Percentiles rank a stretch among this genome's conserved stretches.
Conservation (phyloP, 192 early-diverging fungal genomes). For the Coemansia sp. region DNA sequence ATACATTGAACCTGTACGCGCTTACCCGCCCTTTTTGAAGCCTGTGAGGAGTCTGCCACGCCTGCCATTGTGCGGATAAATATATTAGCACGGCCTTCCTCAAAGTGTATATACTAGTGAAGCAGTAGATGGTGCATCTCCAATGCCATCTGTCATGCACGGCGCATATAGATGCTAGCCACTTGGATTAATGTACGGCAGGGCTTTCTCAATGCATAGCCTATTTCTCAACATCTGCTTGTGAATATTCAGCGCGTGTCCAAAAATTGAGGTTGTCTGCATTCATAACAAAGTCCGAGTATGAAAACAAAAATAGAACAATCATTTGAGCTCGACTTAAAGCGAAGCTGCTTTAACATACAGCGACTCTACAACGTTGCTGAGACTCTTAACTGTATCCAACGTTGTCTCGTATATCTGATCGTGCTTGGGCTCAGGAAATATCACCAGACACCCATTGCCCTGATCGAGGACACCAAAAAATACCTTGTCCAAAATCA, state of each 20-base stretch:
- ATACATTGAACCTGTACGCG: background rate
- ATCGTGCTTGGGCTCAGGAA: conserved; percentile 86
- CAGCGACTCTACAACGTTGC: conserved; percentile 90
- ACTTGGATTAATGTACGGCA: background rate
- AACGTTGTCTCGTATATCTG: conserved; percentile 90
- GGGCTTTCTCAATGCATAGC: background rate
- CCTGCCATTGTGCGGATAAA: background rate
- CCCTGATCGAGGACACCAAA: conserved; percentile 97
- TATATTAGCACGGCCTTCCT: background rate
- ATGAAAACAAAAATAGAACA: background rate
- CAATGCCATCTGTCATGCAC: background rate
- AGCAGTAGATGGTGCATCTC: background rate
- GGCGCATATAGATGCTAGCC: background rate
- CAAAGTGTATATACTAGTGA: background rate
- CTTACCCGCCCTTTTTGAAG: background rate
- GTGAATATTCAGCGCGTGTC: background rate
- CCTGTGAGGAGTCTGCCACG: background rate
- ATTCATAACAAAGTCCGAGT: background rate
- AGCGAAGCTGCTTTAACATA: conserved; percentile 79
- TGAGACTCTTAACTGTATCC: conserved; percentile 96
- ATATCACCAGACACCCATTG: conserved; percentile 90
- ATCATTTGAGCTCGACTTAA: conserved; percentile 10
- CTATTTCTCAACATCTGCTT: background rate
- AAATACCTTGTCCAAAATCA: conserved; percentile 98
- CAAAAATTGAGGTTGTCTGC: background rate